Base-by-base conservation (phyloP, 352 stramenopile genomes). In the Globisporangium alternatum region DNA sequence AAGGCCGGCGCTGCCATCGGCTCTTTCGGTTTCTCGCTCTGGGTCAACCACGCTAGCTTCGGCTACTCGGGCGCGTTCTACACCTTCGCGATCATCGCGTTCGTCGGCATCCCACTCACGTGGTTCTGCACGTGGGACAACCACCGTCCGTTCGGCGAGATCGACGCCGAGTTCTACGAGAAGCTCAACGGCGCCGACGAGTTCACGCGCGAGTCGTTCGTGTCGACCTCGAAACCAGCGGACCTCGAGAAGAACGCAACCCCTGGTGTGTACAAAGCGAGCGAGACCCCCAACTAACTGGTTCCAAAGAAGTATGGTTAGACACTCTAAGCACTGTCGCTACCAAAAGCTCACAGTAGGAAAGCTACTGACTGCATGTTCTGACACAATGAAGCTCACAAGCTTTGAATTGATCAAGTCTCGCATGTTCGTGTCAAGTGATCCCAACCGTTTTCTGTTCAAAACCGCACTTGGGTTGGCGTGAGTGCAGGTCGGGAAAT, bases 1-100 rank as follows among this genome's bases (percentile, higher is more conserved):
- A 98, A 98, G 68, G 66, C 83, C 5, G 90, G 92, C 21, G 90
- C 92, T 2, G 77, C 85, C 2, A 70, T 91, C 31, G 77, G 73
- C 9, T 89, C 78, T 33, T 91, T 83, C 56, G 78, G 71, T 2
- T 90, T 88, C 54, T 83, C 77, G 3, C 76, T 86, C 49, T 89
- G 80, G 77, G 80, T 84, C 48, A 69, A 82, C 17, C 74, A 83
- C 62, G 65, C 74, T n/a, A 75, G 74, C 66, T 88, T 74, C 60
- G 78, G 76, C 57, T 88, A 89, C 71, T 59, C 56, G 3, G 78
- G 77, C 31, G 77, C 78, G 10, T 90, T 83, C 67, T 88, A 82
- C 73, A 77, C 74, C 17, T 88, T 90, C 59, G 66, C 77, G 1
- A 77, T 21, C 22, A 86, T 90, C 60, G 66, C 75, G 10, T 33